A percentile compares a stretch with the other conserved stretches of the same genome.
Conservation (phyloP, 1,139 yeast species). For the Saccharomyces uvarum region DNA sequence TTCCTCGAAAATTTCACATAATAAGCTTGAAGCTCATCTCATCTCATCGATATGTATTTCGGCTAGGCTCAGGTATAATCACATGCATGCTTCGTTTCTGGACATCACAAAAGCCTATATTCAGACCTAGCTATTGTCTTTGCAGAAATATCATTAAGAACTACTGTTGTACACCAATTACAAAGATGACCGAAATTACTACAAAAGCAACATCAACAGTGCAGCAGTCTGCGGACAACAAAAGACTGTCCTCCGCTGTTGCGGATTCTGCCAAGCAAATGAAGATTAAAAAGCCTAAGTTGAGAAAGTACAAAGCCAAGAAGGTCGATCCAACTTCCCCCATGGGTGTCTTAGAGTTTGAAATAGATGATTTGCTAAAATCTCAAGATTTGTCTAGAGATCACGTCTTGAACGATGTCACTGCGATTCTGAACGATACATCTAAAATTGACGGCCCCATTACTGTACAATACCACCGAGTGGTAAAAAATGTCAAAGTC, state of each 20-base stretch:
- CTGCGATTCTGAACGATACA: constrained; percentile 53
- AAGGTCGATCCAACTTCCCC: constrained; percentile 72
- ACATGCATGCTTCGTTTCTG: neutral
- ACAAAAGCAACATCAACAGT: neutral
- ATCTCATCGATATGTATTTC: neutral
- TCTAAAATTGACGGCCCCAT: constrained; percentile 36
- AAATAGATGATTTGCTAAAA: constrained; percentile 54
- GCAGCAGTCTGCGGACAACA: neutral
- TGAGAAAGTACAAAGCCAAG: constrained; percentile 49
- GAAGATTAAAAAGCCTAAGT: constrained; percentile 29
- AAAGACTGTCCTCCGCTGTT: neutral
- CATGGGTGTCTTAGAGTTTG: constrained; percentile 68
- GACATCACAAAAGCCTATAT: neutral
- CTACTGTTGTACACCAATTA: neutral
- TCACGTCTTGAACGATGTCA: constrained; percentile 56
- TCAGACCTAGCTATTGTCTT: neutral
- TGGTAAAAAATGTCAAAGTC: constrained; percentile 51
- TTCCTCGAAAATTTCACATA: neutral
- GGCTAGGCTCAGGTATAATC: neutral
- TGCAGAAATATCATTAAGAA: neutral
- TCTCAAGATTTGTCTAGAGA: constrained; percentile 39
- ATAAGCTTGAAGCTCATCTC: neutral
- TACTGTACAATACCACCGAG: constrained; percentile 45
- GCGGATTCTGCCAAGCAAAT: neutral
- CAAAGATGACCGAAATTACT: neutral